Base-by-base conservation (phyloP, 1,284 basidiomycete genomes). In the Pascua guehoae region DNA sequence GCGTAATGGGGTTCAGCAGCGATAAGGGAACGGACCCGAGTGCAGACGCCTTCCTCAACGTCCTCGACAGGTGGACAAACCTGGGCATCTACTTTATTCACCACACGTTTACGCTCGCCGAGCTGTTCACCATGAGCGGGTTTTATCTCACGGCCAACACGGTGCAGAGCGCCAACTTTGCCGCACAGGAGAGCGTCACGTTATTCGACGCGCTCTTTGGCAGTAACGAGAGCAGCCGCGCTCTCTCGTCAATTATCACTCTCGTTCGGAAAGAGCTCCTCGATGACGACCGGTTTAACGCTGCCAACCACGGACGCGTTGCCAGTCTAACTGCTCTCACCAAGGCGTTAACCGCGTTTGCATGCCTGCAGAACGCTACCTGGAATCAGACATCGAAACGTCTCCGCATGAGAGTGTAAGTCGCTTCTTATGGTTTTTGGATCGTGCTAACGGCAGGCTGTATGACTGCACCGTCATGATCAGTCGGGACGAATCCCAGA, bases 151-250 rank as follows among this genome's bases (percentile, higher is more conserved):
- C 78, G 0, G 65, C 72, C 16, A 73, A 71, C 40, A 70, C 73
- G 1, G 57, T 79, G 17, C 60, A 68, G 15, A 72, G 73, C 2
- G 73, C 72, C 1, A 75, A 75, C 57, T 58, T 68, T 10, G 78
- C 78, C 12, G 81, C 81, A 0, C 75, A 80, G 57, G 80, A 81
- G 59, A 78, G 77, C 2, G 81, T 82, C 16, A 71, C 76, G 9
- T 69, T 81, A 45, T 72, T 82, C 57, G 81, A 82, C 62, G 71
- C 74, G 32, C 68, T 82, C 48, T 81, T 82, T 64, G 81, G 81
- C 1, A 79, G 77, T 15, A 81, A 79, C 67, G 81, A 82, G 65
- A 79, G 79, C 0, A 79, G 77, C 4, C 68, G 81, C 24, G 79
- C 80, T 0, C 68, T 82, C 32, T 68, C 77, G 8, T 70, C 72